Percentiles rank a stretch among this genome's conserved stretches.
Conservation (phyloP, 1,139 yeast species). For the Blastobotrys arbuscula region DNA sequence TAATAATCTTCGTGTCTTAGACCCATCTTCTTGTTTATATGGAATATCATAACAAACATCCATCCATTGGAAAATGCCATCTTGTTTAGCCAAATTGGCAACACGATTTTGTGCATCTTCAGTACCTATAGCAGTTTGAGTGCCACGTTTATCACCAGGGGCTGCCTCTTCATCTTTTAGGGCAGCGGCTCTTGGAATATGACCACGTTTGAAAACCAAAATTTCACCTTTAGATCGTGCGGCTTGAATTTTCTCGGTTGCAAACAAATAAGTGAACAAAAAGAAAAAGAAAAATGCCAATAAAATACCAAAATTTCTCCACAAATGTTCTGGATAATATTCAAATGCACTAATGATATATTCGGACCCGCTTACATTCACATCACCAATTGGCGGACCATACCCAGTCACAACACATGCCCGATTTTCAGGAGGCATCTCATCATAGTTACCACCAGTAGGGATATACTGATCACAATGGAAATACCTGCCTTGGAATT, state of each 20-base stretch:
- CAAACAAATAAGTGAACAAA: constrained; percentile 47
- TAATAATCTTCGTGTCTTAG: constrained; percentile 43
- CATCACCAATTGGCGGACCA: constrained; percentile 39
- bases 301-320: constrained; percentile 81
- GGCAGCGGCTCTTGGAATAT: constrained; percentile 28
- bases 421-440: constrained; percentile 36
- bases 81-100: constrained; percentile 21
- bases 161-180: constrained; percentile 26
- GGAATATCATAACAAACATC: constrained; percentile 69
- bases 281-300: constrained; percentile 53
- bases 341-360: constrained; percentile 45
- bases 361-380: constrained; percentile 50
- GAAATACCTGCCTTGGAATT: constrained; percentile 45
- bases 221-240: constrained; percentile 82
- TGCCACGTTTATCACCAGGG: constrained; percentile 5
- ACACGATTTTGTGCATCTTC: constrained; percentile 19
- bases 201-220: constrained; percentile 55
- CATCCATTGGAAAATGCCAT: constrained; percentile 70
- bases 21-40: constrained; percentile 42
- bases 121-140: not conserved
- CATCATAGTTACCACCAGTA: constrained; percentile 42
- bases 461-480: constrained; percentile 48
- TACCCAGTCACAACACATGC: constrained; percentile 61
- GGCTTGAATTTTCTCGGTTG: constrained; percentile 65
- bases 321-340: constrained; percentile 55